Percentiles rank a stretch among this genome's conserved stretches.
These are phyloP conservation scores for Backusella parvicylindrica DNA, from an alignment of 192 early-diverging fungal species.

Conservation along the genomic window DNA sequence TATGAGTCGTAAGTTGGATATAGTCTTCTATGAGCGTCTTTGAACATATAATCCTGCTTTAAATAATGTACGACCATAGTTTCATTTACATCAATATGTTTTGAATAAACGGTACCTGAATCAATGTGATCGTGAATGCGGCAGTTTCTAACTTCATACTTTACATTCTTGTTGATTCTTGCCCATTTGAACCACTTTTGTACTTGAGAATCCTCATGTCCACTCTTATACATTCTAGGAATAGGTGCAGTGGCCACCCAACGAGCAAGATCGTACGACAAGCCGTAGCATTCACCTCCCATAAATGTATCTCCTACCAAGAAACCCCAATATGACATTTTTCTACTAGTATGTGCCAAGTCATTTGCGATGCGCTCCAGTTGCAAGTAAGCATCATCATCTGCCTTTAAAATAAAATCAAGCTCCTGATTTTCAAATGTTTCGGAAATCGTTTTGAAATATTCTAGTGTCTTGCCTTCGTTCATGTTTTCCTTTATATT, in stretches of 20 bases:
- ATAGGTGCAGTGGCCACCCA: constrained; percentile 25
- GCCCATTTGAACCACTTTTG: constrained; percentile 33
- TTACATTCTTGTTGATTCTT: constrained; percentile 15
- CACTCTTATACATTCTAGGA: constrained; percentile 15
- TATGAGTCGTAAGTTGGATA: not conserved
- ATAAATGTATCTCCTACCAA: constrained; percentile 30
- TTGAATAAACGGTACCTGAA: constrained; percentile 24
- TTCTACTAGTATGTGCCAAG: constrained; percentile 15
- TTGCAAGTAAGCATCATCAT: constrained; percentile 34
- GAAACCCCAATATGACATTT: constrained; percentile 35
- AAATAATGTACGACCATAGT: constrained; percentile 27
- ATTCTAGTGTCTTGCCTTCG: constrained; percentile 35
- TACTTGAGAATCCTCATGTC: constrained; percentile 33
- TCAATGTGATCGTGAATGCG: constrained; percentile 25
- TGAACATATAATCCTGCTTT: constrained; percentile 21
- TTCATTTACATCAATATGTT: constrained; percentile 11
- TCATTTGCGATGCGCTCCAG: constrained; percentile 30
- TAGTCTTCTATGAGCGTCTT: constrained; percentile 8
- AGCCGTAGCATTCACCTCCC: constrained; percentile 27
- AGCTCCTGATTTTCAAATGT: constrained; percentile 13
- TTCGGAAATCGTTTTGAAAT: constrained; percentile 23
- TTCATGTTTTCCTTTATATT: constrained; percentile 38
- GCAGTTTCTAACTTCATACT: constrained; percentile 28
- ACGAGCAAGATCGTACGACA: constrained; percentile 27
- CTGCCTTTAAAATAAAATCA: constrained; percentile 35